Evolutionary conservation across 2,329 filamentous ascomycete genomes (phyloP).

Genomic region (Plectosphaerella sp.): DNA sequence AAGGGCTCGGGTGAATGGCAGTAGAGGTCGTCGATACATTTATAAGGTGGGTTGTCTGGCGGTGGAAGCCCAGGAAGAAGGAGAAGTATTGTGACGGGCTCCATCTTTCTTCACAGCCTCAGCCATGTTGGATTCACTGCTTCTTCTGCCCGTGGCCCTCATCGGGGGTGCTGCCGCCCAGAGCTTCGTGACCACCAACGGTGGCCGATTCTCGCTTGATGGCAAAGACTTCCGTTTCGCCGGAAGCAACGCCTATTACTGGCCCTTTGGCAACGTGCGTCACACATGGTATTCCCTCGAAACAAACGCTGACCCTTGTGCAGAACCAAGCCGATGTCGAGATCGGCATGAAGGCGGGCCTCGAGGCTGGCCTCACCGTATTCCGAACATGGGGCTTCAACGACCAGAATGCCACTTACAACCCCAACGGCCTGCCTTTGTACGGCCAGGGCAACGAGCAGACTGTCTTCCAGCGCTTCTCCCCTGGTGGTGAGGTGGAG

Average conservation of each 20-base stretch:
- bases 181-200: constrained; percentile 12
- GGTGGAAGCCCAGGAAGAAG: too few relatives aligned
- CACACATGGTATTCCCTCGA: not conserved
- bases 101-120: too few relatives aligned
- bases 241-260: constrained; percentile 53
- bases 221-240: constrained; percentile 53
- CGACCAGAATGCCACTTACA: constrained; percentile 47
- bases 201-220: constrained; percentile 46
- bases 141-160: not conserved
- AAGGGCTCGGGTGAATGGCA: too few relatives aligned
- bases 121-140: not conserved
- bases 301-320: not conserved
- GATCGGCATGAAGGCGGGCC: constrained; percentile 38
- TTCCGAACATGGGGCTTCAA: constrained; percentile 56
- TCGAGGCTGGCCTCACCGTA: constrained; percentile 44
- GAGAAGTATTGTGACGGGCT: too few relatives aligned
- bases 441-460: constrained; percentile 44
- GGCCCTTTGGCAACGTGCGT: constrained; percentile 47
- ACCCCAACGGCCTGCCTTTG: constrained; percentile 39
- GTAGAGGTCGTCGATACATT: too few relatives aligned
- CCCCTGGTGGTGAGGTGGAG: not conserved
- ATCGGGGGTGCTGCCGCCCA: not conserved
- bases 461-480: constrained; percentile 38
- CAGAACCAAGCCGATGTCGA: constrained; percentile 30
- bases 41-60: too few relatives aligned